phyloP scores from a whole-genome alignment of 1,284 basidiomycete genomes.

The Puccinia sorghi region DNA sequence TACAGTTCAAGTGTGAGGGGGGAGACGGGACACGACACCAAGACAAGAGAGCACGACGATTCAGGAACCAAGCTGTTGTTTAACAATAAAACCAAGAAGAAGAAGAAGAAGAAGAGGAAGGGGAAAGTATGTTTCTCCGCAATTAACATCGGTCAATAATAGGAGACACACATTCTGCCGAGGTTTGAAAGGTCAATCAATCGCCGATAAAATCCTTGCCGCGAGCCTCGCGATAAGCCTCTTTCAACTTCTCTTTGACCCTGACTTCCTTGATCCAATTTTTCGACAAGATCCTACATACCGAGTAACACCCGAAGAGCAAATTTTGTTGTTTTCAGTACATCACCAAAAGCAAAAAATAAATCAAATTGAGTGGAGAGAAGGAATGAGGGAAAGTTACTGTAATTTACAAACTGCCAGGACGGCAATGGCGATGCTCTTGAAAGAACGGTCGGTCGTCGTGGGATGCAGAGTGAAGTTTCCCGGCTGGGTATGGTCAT shows the following conservation, averaged over 20 bases:
- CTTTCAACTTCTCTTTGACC: slow-evolving; percentile 44
- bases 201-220: slow-evolving; percentile 40
- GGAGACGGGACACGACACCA: too few relatives aligned
- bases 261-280: slow-evolving; percentile 35
- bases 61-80: too few relatives aligned
- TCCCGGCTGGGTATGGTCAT: slow-evolving; percentile 13
- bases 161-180: neutral
- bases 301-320: too few relatives aligned
- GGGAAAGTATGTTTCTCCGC: too few relatives aligned
- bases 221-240: slow-evolving; percentile 41
- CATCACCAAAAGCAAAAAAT: too few relatives aligned
- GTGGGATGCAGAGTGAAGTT: slow-evolving; percentile 30
- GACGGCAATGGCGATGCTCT: slow-evolving; percentile 33
- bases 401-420: slow-evolving; percentile 38
- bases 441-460: slow-evolving; percentile 28
- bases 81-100: too few relatives aligned
- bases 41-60: neutral
- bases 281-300: slow-evolving; percentile 37
- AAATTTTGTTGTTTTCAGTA: too few relatives aligned
- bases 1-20: too few relatives aligned
- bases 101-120: too few relatives aligned
- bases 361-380: neutral
- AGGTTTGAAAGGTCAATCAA: neutral
- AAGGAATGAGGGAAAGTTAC: neutral
- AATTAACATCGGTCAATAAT: too few relatives aligned